These are phyloP conservation scores for Colletotrichum chrysophilum DNA, from an alignment of 2,329 filamentous ascomycete genomes.

Conservation along the genomic window DNA sequence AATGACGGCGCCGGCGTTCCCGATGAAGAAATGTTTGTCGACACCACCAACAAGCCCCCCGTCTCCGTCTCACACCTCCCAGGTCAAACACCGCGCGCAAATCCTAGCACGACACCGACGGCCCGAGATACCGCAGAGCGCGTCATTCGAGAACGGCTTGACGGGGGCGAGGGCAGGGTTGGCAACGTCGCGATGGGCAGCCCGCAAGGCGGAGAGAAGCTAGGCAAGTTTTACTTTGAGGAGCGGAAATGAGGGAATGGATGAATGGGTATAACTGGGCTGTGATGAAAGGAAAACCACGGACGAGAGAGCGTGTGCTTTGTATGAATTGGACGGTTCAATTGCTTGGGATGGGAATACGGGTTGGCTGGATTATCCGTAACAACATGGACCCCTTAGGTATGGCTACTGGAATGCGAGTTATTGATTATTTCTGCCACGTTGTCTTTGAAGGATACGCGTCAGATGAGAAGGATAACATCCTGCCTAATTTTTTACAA, in stretches of 20 bases:
- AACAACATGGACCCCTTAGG: background rate
- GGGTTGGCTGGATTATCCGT: background rate
- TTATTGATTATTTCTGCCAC: background rate
- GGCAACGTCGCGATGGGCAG: slow-evolving; percentile 45
- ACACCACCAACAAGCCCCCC: slow-evolving; percentile 67
- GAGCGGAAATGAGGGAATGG: slow-evolving; percentile 36
- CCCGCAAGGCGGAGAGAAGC: slow-evolving; percentile 47
- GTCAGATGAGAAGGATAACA: no score
- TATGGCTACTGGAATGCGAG: slow-evolving; percentile 12
- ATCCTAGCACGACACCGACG: slow-evolving; percentile 26
- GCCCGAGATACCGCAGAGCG: slow-evolving; percentile 66
- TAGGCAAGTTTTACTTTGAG: slow-evolving; percentile 69
- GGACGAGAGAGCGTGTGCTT: background rate
- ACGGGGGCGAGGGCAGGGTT: slow-evolving; percentile 50
- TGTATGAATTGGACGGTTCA: slow-evolving; percentile 1
- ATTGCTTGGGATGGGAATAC: background rate
- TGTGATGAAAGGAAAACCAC: background rate
- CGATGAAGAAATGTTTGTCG: slow-evolving; percentile 62
- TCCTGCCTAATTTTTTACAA: no score
- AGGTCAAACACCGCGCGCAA: slow-evolving; percentile 25
- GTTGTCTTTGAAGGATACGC: background rate
- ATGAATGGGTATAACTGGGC: background rate
- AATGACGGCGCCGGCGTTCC: slow-evolving; percentile 54
- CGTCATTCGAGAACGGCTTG: slow-evolving; percentile 65
- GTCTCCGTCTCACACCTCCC: slow-evolving; percentile 46